Base-by-base conservation (phyloP, 2,329 filamentous ascomycete genomes). In the Colletotrichum tanaceti region DNA sequence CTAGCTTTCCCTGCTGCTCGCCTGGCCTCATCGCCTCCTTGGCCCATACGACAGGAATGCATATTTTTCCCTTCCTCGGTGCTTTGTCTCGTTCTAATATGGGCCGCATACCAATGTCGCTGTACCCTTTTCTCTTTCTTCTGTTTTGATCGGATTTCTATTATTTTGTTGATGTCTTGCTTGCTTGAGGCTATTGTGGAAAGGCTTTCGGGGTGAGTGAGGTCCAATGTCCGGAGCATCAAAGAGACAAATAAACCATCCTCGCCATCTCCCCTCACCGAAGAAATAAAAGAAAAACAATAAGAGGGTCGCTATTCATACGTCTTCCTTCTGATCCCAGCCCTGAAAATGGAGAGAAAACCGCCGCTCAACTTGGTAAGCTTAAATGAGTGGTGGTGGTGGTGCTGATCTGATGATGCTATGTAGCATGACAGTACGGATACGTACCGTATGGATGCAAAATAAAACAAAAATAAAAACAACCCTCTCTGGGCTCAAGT, bases 21-120 rank as follows among this genome's bases (percentile, higher is more conserved):
- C 35, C 6, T 38, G 24, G 16, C 32, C 44, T 60, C 58, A 9
- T 60, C 44, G 58, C 58, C 58, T 60, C 58, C 58, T 60, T 60
- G 58, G 43, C 65, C 62, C 65, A 55, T 44, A 52, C 49, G 38
- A 41, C 58, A 68, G 65, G 65, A 68, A 68, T 68, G 65, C 65
- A 20, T 24, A 13, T 52, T 38, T 38, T 65, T 50, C 62, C 65
- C 39, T 65, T 54, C 28, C 41, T 50, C 38, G 49, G 44, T 65
- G 61, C 28, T 58, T 20, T 70, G 63, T 68, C 52, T 63, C 58
- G 63, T 70, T 43, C 52, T 63, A 63, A 70, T 68, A 38, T 63
- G 54, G 47, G n/a, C 52, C 35, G 38, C 63, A 67, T 70, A 28
- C 65, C 65, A 65, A 18, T 38, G 41, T 41, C 6, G 11, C 2